Base-by-base conservation (phyloP, 2,329 filamentous ascomycete genomes). In the Colletotrichum trifolii region DNA sequence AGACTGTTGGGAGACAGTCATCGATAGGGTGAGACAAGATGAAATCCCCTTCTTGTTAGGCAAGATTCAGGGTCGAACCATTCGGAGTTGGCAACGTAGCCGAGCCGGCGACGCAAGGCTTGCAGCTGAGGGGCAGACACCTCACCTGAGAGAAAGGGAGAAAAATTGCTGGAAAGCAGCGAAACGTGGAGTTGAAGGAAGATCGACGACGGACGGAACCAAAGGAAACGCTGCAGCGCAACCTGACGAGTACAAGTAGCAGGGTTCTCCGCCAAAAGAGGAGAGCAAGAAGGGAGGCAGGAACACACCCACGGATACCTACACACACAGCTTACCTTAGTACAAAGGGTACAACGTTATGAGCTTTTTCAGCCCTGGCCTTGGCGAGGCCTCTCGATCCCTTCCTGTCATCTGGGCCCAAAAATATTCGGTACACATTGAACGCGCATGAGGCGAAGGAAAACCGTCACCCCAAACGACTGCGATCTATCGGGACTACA, bases 201-300 rank as follows among this genome's bases (percentile, higher is more conserved):
- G 58, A 55, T 60, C 60, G 59, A 52, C 48, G 48, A 48, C 34
- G 10, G 42, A 47, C 43, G 42, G 35, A 8, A 17, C 45, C 52
- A 62, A 50, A 34, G 25, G 8, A 25, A 25, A 25, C 25, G 54
- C 40, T 59, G 61, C 49, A 45, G 34, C 38, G 34, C 33, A 39
- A 57, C 40, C 60, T 34, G 39, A 47, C 58, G 15, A 46, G 15
- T 40, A 34, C 25, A 25, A 25, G 34, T 47, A 52, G 39, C 63
- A 65, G 46, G 63, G 58, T 62, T 62, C 63, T 65, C 63, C 63
- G 63, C 63, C 63, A 56, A 65, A 65, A 52, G 47, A 60, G 56
- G 58, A 62, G 58, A 47, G 49, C 33, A n/a, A 50, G 58, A 42
- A 38, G 58, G 62, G 57, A 62, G 62, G 63, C 63, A 65, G 63